phyloP scores from a whole-genome alignment of 192 early-diverging fungal species.

The Backusella tuberculispora region DNA sequence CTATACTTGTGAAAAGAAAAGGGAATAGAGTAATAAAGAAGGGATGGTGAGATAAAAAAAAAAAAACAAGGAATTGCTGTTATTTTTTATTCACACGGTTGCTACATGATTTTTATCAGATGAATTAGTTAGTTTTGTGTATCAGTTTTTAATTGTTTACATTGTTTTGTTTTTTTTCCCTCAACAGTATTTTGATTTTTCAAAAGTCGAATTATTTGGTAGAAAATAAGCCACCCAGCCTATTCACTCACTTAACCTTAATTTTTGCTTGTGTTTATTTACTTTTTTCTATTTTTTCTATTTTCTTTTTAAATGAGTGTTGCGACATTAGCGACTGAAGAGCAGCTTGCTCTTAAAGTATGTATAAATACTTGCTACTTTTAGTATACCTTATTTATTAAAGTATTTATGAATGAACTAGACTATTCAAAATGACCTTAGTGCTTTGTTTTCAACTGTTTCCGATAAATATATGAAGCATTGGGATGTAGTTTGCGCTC shows the following conservation, averaged over 20 bases:
- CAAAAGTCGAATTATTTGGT: too few species aligned
- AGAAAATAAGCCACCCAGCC: neutral
- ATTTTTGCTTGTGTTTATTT: neutral
- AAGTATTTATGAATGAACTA: neutral
- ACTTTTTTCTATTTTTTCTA: neutral
- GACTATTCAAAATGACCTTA: slow-evolving; percentile 2
- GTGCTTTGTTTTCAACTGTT: neutral
- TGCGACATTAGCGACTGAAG: neutral
- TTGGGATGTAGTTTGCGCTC: neutral
- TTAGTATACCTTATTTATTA: neutral
- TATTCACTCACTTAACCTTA: neutral
- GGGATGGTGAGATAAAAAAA: neutral
- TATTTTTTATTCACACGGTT: too few species aligned
- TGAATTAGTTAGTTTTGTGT: too few species aligned
- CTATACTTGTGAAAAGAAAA: neutral
- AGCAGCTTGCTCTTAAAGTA: neutral
- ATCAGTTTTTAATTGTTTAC: too few species aligned
- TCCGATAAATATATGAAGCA: neutral
- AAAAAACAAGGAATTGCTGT: too few species aligned
- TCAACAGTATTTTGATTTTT: too few species aligned
- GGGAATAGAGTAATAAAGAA: neutral
- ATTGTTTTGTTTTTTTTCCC: too few species aligned
- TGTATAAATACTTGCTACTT: neutral
- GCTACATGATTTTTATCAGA: too few species aligned
- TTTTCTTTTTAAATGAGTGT: neutral